These are phyloP conservation scores for Porphyrellus cyaneotinctus DNA, from an alignment of 768 basidiomycete species.

Conservation along the genomic window DNA sequence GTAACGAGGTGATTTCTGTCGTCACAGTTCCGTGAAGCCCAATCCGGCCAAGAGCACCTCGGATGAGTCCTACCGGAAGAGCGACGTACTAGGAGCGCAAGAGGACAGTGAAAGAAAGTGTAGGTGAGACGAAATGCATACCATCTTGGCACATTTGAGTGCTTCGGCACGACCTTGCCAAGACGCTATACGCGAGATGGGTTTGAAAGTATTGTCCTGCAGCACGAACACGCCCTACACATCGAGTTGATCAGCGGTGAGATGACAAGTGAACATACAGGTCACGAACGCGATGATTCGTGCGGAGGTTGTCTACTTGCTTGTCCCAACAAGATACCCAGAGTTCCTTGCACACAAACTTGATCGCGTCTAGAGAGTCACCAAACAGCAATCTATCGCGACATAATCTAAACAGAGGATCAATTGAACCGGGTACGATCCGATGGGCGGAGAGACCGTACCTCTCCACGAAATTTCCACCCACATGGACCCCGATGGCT, in stretches of 20 bases:
- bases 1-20: conserved; percentile 62
- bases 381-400: conserved; percentile 69
- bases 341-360: conserved; percentile 94
- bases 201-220: conserved; percentile 88
- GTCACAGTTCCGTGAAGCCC: conserved; percentile 73
- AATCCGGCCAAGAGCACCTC: conserved; percentile 73
- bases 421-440: background rate
- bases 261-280: background rate
- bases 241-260: background rate
- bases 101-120: background rate
- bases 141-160: conserved; percentile 64
- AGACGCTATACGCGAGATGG: conserved; percentile 75
- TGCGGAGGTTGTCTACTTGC: conserved; percentile 84
- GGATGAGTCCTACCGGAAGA: conserved; percentile 79
- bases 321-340: conserved; percentile 85
- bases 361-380: conserved; percentile 86
- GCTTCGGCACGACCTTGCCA: conserved; percentile 76
- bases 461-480: conserved; percentile 84
- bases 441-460: conserved; percentile 23
- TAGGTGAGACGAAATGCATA: conserved; percentile 32
- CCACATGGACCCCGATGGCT: conserved; percentile 81
- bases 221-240: conserved; percentile 77
- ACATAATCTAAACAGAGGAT: conserved; percentile 51
- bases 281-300: conserved; percentile 84
- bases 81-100: conserved; percentile 54